Evolutionary conservation across 2,329 filamentous ascomycete species (phyloP).

Genomic region (Aspergillus chevalieri): DNA sequence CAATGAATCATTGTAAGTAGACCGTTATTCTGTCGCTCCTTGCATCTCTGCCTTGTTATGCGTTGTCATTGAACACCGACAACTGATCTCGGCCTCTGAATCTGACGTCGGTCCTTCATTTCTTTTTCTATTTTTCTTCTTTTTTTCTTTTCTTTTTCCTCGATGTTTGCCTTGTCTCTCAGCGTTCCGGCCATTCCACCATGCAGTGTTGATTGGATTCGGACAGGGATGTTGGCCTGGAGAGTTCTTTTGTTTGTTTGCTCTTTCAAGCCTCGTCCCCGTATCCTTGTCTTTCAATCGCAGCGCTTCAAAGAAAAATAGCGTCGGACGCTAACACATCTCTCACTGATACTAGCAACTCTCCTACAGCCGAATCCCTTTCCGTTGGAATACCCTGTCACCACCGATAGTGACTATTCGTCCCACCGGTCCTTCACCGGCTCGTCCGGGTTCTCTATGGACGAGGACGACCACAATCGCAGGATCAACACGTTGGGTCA

Average conservation of each 20-base stretch:
- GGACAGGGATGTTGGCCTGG: background rate
- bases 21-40: constrained; percentile 1
- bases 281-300: constrained; percentile 12
- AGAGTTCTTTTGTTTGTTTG: constrained; percentile 8
- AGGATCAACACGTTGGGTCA: constrained; percentile 47
- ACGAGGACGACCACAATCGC: constrained; percentile 45
- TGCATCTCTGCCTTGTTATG: background rate
- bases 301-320: no score
- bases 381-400: constrained; percentile 33
- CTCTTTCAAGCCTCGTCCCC: constrained; percentile 16
- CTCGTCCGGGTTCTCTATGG: constrained; percentile 29
- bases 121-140: background rate
- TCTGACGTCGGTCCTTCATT: background rate
- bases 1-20: background rate
- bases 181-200: background rate
- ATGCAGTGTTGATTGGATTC: constrained; percentile 18
- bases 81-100: no score
- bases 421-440: constrained; percentile 29
- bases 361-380: constrained; percentile 32
- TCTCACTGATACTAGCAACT: constrained; percentile 8
- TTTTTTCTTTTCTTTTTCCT: constrained; percentile 6
- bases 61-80: no score
- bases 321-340: no score
- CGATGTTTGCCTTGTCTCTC: background rate
- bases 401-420: constrained; percentile 37